Evolutionary conservation across 139 green algal genomes (phyloP).

Genomic region (Ettlia oleoabundans): DNA sequence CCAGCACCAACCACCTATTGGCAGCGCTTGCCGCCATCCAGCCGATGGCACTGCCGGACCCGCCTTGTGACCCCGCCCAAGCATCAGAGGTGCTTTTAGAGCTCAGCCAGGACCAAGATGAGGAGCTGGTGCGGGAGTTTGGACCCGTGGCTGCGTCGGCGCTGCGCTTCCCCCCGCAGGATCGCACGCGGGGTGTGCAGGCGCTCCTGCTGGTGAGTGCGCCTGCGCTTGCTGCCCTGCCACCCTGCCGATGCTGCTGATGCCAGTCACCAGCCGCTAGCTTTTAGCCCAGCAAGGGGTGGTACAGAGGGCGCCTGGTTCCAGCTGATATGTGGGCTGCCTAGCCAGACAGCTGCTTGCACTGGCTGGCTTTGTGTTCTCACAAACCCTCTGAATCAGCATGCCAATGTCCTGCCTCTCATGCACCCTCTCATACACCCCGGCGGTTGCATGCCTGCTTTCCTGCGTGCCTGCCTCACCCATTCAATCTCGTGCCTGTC

Average conservation of each 20-base stretch:
- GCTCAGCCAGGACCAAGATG: slow-evolving; percentile 35
- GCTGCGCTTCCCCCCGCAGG: slow-evolving; percentile 30
- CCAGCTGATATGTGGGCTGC: too few relatives aligned
- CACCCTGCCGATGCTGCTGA: too few relatives aligned
- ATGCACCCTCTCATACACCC: not conserved
- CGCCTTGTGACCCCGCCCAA: slow-evolving; percentile 29
- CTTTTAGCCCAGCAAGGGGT: too few relatives aligned
- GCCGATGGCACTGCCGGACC: slow-evolving; percentile 4
- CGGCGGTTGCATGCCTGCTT: not conserved
- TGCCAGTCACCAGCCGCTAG: too few relatives aligned
- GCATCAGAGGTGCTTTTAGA: slow-evolving; percentile 33
- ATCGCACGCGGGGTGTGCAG: slow-evolving; percentile 18
- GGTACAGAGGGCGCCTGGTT: too few relatives aligned
- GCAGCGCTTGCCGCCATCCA: not conserved
- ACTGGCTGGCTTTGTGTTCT: too few relatives aligned
- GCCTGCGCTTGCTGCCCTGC: not conserved
- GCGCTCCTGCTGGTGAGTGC: slow-evolving; percentile 28
- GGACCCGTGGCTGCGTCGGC: slow-evolving; percentile 28
- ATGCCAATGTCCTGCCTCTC: not conserved
- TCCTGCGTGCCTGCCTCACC: too few relatives aligned
- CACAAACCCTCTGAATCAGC: not conserved
- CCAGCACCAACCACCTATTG: not conserved
- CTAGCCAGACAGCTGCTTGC: too few relatives aligned
- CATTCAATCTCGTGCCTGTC: not conserved
- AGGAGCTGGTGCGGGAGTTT: slow-evolving; percentile 34